A percentile compares a stretch with the other conserved stretches of the same genome.
Evolutionary conservation across 805 yeast genomes (phyloP).

Genomic region (Hanseniaspora mollemarum): DNA sequence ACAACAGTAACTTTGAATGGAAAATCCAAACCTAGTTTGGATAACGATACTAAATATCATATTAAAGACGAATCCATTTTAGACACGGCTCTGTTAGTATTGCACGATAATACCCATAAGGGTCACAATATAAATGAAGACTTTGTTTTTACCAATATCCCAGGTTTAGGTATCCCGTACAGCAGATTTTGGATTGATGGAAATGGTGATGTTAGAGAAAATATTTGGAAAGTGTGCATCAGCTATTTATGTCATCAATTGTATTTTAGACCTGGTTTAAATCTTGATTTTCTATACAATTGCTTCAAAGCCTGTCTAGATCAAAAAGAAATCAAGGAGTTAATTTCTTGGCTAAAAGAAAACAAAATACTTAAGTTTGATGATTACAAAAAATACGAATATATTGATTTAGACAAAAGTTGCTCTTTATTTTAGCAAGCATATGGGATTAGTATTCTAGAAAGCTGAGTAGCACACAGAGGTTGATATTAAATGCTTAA

Average conservation of each 20-base stretch:
- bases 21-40: neutral
- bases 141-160: conserved; percentile 25
- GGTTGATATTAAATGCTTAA: neutral
- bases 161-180: conserved; percentile 53
- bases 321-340: conserved; percentile 30
- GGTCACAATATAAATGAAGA: conserved; percentile 43
- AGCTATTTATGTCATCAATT: conserved; percentile 37
- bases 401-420: conserved; percentile 1
- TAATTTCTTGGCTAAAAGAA: conserved; percentile 38
- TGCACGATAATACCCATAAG: conserved; percentile 30
- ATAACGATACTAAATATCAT: conserved; percentile 5
- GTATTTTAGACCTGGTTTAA: conserved; percentile 47
- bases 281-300: conserved; percentile 21
- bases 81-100: conserved; percentile 24
- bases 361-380: conserved; percentile 23
- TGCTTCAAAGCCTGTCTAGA: conserved; percentile 28
- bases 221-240: conserved; percentile 50
- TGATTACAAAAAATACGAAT: neutral
- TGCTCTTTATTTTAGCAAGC: neutral
- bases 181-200: conserved; percentile 63
- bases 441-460: too few species aligned
- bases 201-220: conserved; percentile 45
- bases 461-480: neutral
- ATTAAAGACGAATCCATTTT: conserved; percentile 2
- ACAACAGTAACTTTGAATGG: neutral